Evolutionary conservation across 2,329 filamentous ascomycete genomes (phyloP), one percentile per base, ranked within the genome.

Genomic region (Colletotrichum tofieldiae): DNA sequence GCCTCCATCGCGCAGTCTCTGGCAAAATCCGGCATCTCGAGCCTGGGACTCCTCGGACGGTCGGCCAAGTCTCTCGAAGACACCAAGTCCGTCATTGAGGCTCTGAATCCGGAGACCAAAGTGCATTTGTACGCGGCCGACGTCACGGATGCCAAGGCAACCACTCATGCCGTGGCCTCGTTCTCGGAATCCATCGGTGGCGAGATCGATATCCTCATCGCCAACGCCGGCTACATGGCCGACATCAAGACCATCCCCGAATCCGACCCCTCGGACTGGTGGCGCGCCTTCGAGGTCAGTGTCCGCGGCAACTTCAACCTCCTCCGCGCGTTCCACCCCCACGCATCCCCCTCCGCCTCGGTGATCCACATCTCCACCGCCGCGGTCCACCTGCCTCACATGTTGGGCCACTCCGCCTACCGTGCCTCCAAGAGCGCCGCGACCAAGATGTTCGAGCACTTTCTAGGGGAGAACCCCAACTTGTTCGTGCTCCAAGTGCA

Each of bases 281-380:
- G 77, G 75, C 60, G 63, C 11, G 73, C 75, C 16, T 80, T 79
- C 62, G 84, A 87, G 39, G 83, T 88, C 66, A 89, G 89, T 66
- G 75, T 89, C 37, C 85, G 83, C 49, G 87, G 88, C 0, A 78
- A 82, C 0, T 86, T 86, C 45, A 80, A 87, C 23, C 76, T 84
- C 37, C 82, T 84, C 1, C 79, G 81, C n/a, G 81, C 83, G 0
- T 88, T 90, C 73, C 79, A 90, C 9, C 85, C 86, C 1, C 23
- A 71, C 20, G 58, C 74, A 56, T 37, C 69, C 39, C 20, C 72
- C 3, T 55, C 64, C 18, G 77, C 75, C 0, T 73, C 75, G 5
- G 75, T 79, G 2, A 65, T 80, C 9, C 75, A 78, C 49, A 69
- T 77, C 41, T 73, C 75, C 16, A 77, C 76, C 1, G 75, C 71